Evolutionary conservation across 2,329 filamentous ascomycete genomes (phyloP).

Genomic region (Aspergillus neotritici): DNA sequence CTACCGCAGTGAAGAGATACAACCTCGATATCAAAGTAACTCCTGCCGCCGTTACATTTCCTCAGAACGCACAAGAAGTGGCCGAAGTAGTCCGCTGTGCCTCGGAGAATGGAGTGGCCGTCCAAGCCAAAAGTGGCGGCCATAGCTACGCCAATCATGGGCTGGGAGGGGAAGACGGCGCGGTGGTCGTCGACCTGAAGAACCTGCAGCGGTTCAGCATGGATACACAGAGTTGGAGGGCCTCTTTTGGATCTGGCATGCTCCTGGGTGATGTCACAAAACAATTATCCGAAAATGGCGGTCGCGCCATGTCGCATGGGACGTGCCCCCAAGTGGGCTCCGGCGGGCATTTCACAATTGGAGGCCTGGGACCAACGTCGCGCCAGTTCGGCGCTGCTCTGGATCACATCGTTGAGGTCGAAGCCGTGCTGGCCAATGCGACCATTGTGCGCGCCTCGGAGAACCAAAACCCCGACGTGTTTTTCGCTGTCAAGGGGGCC

Average conservation of each 20-base stretch:
- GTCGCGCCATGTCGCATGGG: slow-evolving; percentile 31
- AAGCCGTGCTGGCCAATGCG: slow-evolving; percentile 43
- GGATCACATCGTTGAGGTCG: slow-evolving; percentile 45
- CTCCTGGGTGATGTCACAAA: slow-evolving; percentile 28
- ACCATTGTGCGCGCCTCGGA: slow-evolving; percentile 28
- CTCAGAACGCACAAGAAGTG: too few species aligned
- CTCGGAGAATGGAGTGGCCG: too few species aligned
- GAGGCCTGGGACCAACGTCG: slow-evolving; percentile 34
- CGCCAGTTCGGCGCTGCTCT: slow-evolving; percentile 48
- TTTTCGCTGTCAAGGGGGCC: slow-evolving; percentile 35
- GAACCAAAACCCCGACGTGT: slow-evolving; percentile 27
- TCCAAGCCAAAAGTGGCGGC: too few species aligned
- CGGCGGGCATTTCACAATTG: slow-evolving; percentile 23
- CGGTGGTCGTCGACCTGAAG: slow-evolving; percentile 26
- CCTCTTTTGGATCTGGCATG: slow-evolving; percentile 32
- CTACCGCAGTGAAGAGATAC: slow-evolving; percentile 14
- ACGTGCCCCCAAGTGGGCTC: slow-evolving; percentile 31
- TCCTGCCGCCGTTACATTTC: too few species aligned
- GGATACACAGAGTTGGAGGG: slow-evolving; percentile 24
- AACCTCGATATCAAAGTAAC: slow-evolving; percentile 17
- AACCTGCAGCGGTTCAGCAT: slow-evolving; percentile 29
- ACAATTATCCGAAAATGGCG: slow-evolving; percentile 15
- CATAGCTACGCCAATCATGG: too few species aligned
- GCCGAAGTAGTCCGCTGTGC: too few species aligned
- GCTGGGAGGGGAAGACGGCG: slow-evolving; percentile 14